Base-by-base conservation (phyloP, 2,329 filamentous ascomycete species). In the Pseudogymnoascus sp. region DNA sequence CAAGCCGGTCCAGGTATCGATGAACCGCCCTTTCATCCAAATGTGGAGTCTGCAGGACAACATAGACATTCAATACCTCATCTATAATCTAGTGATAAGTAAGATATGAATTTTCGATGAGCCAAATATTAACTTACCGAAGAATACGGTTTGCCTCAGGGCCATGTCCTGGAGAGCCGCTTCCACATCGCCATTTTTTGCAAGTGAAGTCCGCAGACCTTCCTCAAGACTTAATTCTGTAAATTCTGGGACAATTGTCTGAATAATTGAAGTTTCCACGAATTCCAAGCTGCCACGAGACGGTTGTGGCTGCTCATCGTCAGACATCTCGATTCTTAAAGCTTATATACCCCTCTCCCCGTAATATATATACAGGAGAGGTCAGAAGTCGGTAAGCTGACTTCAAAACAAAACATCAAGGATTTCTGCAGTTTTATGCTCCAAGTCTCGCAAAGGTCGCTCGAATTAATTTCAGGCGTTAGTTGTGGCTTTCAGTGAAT, bases 21-120 rank as follows among this genome's bases (percentile, higher is more conserved):
- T 82, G 79, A 19, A 91, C 75, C 0, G 78, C 76, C 33, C 78
- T 73, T 65, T 88, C 81, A 63, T 85, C 81, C 63, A 82, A 77
- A 70, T 82, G 79, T 3, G 86, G 85, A 7, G 86, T 86, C 69
- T 83, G 83, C 64, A 93, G 80, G 10, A 90, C 79, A 66, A 92
- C 77, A 70, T 89, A 85, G 16, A 91, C 80, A 66, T 86, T 78
- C 63, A 89, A 81, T 26, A 84, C 85, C 78, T 93, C 89, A 82
- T 93, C 89, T 92, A 76, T 64, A 72, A 71, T 78, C 77, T 81
- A 76, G 69, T 71, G 75, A 78, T 82, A 74, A 82, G 81, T 76
- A 78, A 76, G 74, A 77, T 70, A 71, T 67, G 67, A 67, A 71
- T 66, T 68, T 68, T 70, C 68, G 66, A 67, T 70, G 68, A 64